A percentile compares a stretch with the other conserved stretches of the same genome.
These are phyloP conservation scores for Agaricus blazei DNA, from an alignment of 768 basidiomycete species.

Conservation along the genomic window DNA sequence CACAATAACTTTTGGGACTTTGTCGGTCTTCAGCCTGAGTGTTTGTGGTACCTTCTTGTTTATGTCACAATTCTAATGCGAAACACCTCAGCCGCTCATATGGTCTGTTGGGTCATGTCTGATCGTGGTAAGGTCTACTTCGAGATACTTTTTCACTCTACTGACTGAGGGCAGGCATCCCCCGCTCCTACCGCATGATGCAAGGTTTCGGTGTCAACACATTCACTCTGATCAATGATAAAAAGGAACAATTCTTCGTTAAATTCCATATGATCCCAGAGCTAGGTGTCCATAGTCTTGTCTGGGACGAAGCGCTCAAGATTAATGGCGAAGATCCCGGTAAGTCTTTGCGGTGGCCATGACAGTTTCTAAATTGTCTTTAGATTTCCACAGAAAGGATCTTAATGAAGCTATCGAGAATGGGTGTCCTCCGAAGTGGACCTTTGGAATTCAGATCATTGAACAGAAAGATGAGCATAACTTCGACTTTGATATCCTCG, in stretches of 20 bases:
- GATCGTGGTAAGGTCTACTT: constrained; percentile 46
- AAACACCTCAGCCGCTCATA: constrained; percentile 48
- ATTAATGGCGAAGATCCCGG: constrained; percentile 79
- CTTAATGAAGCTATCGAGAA: constrained; percentile 75
- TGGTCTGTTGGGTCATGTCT: constrained; percentile 83
- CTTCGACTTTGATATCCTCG: constrained; percentile 85
- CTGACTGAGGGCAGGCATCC: constrained; percentile 43
- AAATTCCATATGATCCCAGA: constrained; percentile 85
- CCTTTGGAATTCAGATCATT: constrained; percentile 70
- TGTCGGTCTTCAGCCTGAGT: constrained; percentile 63
- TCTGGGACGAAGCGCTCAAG: constrained; percentile 91
- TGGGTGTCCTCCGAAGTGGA: constrained; percentile 73
- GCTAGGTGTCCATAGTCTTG: constrained; percentile 75
- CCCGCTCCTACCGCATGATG: constrained; percentile 85
- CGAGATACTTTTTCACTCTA: background rate
- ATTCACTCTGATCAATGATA: constrained; percentile 64
- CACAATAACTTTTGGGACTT: constrained; percentile 93
- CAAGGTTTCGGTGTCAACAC: constrained; percentile 89
- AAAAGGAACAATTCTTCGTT: constrained; percentile 72
- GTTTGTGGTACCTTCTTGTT: constrained; percentile 22
- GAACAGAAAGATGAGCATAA: constrained; percentile 68
- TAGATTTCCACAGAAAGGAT: constrained; percentile 85
- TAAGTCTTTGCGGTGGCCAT: constrained; percentile 17
- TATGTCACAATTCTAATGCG: background rate
- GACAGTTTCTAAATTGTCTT: background rate